Evolutionary conservation across 2,329 filamentous ascomycete species (phyloP), one percentile per base, ranked within the genome.

Genomic region (Penicillium griseofulvum): DNA sequence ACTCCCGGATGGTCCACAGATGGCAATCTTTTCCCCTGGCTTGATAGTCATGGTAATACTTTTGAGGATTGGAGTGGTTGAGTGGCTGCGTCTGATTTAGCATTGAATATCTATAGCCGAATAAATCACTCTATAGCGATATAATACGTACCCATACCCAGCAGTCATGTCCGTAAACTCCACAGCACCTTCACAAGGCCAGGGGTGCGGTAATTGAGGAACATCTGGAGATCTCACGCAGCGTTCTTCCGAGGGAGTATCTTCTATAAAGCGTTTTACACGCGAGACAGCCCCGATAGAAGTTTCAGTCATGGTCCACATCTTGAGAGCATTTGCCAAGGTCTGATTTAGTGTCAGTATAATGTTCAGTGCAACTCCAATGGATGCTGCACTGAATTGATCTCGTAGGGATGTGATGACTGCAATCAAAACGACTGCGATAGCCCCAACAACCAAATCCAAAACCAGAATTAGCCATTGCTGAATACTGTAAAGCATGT

Each of bases 1-100:
- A 24, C 47, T 49, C 4, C 37, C 47, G 10, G 47, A 41, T 29
- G 36, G 28, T 19, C 57, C 57, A 17, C 57, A 59, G 14, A 59
- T 17, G 11, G 53, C 57, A 4, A 59, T 39, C 9, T 59, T 59
- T 16, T 54, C 26, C 0, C 57, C 57, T 1, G 49, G 36, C 6
- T 38, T 36, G 16, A 59, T 46, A 11, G 12, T 12, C 14, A 59
- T n/a, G 4, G 47, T 54, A 22, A 59, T 9, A 5, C 36, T 22
- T 17, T 49, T 28, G 1, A 59, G 42, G 19, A 56, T n/a, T 3
- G 36, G n/a, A 16, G 34, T 41, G 2, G 14, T 24, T 7, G 44
- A 47, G 4, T 47, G 31, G 31, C 44, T 46, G 19, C 14, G n/a
- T n/a, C n/a, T 46, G 12, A 7, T 19, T 46, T 46, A 46, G 43